A percentile compares a stretch with the other conserved stretches of the same genome.
Evolutionary conservation across 2,329 filamentous ascomycete genomes (phyloP).

Genomic region (Diaporthe sp.): DNA sequence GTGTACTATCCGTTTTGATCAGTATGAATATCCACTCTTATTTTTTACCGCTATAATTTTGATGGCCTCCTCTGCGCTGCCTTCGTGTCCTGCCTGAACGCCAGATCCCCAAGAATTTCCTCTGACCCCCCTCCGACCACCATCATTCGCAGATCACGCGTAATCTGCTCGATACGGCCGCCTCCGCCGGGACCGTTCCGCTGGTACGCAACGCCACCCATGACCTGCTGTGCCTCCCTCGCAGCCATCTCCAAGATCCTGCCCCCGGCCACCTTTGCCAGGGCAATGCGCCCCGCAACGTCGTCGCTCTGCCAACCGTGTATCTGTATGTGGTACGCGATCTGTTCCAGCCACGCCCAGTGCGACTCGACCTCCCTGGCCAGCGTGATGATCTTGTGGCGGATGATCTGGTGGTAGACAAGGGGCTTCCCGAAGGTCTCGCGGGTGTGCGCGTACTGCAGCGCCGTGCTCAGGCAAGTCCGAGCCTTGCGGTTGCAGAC

Average conservation of each 20-base stretch:
- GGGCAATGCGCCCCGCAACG: conserved; percentile 46
- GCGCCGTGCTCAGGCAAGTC: conserved; percentile 65
- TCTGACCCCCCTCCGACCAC: conserved; percentile 65
- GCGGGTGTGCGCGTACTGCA: conserved; percentile 62
- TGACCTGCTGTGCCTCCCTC: conserved; percentile 64
- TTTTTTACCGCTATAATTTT: neutral
- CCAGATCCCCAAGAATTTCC: conserved; percentile 63
- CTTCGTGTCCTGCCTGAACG: conserved; percentile 58
- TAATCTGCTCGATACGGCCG: conserved; percentile 62
- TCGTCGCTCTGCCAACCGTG: conserved; percentile 45
- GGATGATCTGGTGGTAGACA: conserved; percentile 68
- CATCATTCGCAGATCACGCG: conserved; percentile 64
- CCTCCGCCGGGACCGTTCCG: conserved; percentile 55
- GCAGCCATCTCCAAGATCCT: conserved; percentile 61
- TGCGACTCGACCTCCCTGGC: conserved; percentile 70
- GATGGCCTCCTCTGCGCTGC: neutral
- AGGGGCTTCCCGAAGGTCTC: conserved; percentile 70
- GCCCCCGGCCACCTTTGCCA: conserved; percentile 60
- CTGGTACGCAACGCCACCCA: conserved; percentile 64
- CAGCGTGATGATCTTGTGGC: conserved; percentile 68
- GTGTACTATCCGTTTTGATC: no score
- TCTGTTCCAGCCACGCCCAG: conserved; percentile 71
- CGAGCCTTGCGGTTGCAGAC: conserved; percentile 69
- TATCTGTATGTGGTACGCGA: conserved; percentile 63
- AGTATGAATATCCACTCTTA: no score